These are phyloP conservation scores for Barnettozyma sucrosica DNA, from an alignment of 805 yeast genomes.

Conservation along the genomic window DNA sequence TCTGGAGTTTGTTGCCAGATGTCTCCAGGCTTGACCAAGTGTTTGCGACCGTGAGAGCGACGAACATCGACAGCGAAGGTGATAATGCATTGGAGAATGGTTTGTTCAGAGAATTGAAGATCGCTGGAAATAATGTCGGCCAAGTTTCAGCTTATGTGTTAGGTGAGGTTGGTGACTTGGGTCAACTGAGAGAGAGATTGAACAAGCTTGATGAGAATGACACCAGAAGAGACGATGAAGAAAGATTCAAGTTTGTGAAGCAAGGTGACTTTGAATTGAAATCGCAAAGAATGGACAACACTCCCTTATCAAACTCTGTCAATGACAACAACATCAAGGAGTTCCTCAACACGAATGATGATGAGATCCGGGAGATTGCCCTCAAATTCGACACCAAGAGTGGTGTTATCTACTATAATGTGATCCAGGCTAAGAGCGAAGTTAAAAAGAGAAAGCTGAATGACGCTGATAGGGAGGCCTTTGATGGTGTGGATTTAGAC, in stretches of 20 bases:
- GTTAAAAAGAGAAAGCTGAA: constrained; percentile 79
- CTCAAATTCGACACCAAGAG: constrained; percentile 51
- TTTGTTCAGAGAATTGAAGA: constrained; percentile 65
- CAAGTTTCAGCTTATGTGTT: constrained; percentile 71
- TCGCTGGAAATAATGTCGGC: constrained; percentile 50
- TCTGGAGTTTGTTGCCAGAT: constrained; percentile 86
- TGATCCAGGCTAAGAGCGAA: constrained; percentile 70
- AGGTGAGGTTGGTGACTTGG: constrained; percentile 34
- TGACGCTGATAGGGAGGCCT: constrained; percentile 41
- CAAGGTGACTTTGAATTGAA: constrained; percentile 78
- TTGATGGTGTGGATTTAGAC: constrained; percentile 54
- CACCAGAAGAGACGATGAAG: constrained; percentile 27
- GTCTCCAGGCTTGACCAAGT: constrained; percentile 83
- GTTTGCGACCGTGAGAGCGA: constrained; percentile 59
- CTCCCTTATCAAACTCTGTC: constrained; percentile 9
- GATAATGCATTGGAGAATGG: constrained; percentile 40
- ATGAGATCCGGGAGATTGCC: constrained; percentile 49
- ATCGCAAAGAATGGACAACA: constrained; percentile 11
- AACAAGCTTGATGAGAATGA: constrained; percentile 47
- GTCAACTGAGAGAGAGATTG: constrained; percentile 34
- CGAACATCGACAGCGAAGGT: constrained; percentile 30
- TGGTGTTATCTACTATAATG: constrained; percentile 67
- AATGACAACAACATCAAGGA: constrained; percentile 23
- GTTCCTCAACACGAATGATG: constrained; percentile 5
- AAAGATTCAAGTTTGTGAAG: constrained; percentile 52